phyloP scores from a whole-genome alignment of 495 filamentous ascomycete species.

The Penicillium herquei region DNA sequence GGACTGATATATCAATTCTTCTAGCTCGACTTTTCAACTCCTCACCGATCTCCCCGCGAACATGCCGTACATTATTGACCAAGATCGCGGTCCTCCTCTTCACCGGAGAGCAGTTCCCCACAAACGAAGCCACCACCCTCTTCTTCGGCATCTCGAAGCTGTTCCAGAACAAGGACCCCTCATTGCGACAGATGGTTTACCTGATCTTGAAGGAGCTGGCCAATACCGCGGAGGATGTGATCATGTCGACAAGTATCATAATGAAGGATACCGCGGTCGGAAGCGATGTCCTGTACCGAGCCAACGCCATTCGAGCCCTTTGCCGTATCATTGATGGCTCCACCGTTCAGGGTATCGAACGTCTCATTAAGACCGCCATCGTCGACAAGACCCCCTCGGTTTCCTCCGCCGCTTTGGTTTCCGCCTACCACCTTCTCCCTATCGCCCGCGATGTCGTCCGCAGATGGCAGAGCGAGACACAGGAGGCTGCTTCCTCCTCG shows the following conservation, averaged over 20 bases:
- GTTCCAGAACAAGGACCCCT: slow-evolving; percentile 99
- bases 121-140: slow-evolving; percentile 93
- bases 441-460: slow-evolving; percentile 93
- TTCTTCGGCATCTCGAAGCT: slow-evolving; percentile 99
- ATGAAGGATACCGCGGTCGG: slow-evolving; percentile 99
- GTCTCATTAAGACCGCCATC: slow-evolving; percentile 98
- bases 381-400: slow-evolving; percentile 99
- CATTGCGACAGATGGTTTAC: slow-evolving; percentile 98
- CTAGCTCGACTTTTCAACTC: slow-evolving; percentile 95
- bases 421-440: slow-evolving; percentile 96
- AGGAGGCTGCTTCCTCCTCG: slow-evolving; percentile 87
- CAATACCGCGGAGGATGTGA: slow-evolving; percentile 95
- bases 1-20: slow-evolving; percentile 22
- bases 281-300: slow-evolving; percentile 91
- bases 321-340: slow-evolving; percentile 97
- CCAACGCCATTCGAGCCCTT: slow-evolving; percentile 94
- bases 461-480: slow-evolving; percentile 98
- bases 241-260: slow-evolving; percentile 98
- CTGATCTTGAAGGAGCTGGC: slow-evolving; percentile 96
- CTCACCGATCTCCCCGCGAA: slow-evolving; percentile 90
- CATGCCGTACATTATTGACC: slow-evolving; percentile 92
- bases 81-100: slow-evolving; percentile 97
- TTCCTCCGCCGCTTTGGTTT: slow-evolving; percentile 93
- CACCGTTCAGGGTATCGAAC: slow-evolving; percentile 97
- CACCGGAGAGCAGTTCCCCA: slow-evolving; percentile 94